Conservation (phyloP, 768 basidiomycete species). For the Amyloporia xantha region DNA sequence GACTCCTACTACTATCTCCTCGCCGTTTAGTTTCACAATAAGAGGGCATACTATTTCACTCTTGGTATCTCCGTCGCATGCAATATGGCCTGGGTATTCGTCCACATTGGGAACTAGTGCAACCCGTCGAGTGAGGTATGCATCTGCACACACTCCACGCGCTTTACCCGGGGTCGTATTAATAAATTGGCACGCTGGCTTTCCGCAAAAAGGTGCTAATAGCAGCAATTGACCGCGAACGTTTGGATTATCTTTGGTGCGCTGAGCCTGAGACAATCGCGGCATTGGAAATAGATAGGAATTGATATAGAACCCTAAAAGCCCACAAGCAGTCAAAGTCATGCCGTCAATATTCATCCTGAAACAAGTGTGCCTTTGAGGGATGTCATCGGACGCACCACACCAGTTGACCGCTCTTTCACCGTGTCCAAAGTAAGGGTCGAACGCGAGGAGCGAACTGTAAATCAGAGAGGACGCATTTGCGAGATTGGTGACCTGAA, state of each 20-base stretch:
- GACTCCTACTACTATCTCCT: slow-evolving; percentile 32
- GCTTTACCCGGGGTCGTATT: slow-evolving; percentile 41
- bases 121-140: slow-evolving; percentile 50
- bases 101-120: slow-evolving; percentile 76
- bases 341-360: background rate
- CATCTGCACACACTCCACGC: slow-evolving; percentile 84
- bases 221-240: slow-evolving; percentile 35
- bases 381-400: slow-evolving; percentile 51
- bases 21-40: slow-evolving; percentile 10
- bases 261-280: slow-evolving; percentile 17
- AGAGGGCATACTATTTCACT: slow-evolving; percentile 89
- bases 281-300: slow-evolving; percentile 54
- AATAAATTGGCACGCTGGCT: slow-evolving; percentile 88
- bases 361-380: background rate
- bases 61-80: slow-evolving; percentile 86
- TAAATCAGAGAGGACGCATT: slow-evolving; percentile 81
- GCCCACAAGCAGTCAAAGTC: background rate
- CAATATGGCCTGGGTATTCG: slow-evolving; percentile 85
- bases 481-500: slow-evolving; percentile 78
- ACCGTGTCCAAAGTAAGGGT: slow-evolving; percentile 53
- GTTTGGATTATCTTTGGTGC: slow-evolving; percentile 11
- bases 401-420: slow-evolving; percentile 85
- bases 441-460: slow-evolving; percentile 66
- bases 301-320: slow-evolving; percentile 79
- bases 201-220: slow-evolving; percentile 84